Evolutionary conservation across 208 protist species (phyloP).

Genomic region (Endotrypanum monterogeii): DNA sequence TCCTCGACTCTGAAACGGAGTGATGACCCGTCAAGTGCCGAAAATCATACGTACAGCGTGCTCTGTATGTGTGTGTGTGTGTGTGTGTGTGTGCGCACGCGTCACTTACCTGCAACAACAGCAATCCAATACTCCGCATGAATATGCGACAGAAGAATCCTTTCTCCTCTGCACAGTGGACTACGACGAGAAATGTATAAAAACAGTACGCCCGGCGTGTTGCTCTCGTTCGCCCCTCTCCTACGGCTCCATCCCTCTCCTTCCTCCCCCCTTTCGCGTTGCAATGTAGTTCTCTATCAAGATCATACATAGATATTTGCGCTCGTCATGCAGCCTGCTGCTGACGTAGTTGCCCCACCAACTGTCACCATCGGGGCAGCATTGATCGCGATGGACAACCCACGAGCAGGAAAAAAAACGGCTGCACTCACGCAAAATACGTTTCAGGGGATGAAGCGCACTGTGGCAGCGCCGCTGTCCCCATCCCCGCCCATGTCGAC

Average conservation of each 20-base stretch:
- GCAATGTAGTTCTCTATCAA: background rate
- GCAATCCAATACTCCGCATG: background rate
- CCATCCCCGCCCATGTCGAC: slow-evolving; percentile 28
- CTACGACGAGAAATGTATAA: too few relatives aligned
- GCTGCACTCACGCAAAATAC: background rate
- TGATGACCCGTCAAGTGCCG: too few relatives aligned
- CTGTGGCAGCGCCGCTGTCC: slow-evolving; percentile 14
- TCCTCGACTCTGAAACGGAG: background rate
- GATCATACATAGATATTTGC: background rate
- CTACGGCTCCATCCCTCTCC: background rate
- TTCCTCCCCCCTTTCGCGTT: background rate
- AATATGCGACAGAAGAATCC: too few relatives aligned
- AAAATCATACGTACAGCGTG: background rate
- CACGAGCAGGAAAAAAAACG: background rate
- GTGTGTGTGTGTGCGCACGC: background rate
- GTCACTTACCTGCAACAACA: background rate
- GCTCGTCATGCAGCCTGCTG: background rate
- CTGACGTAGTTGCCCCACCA: background rate
- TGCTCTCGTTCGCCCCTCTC: background rate
- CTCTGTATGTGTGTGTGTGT: slow-evolving; percentile 2
- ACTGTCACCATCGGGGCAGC: slow-evolving; percentile 1
- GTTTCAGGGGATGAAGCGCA: background rate
- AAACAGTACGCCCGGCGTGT: background rate
- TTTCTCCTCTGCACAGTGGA: too few relatives aligned
- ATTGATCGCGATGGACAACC: background rate